Conservation (phyloP, 2,329 filamentous ascomycete genomes). For the Ustulina deusta region DNA sequence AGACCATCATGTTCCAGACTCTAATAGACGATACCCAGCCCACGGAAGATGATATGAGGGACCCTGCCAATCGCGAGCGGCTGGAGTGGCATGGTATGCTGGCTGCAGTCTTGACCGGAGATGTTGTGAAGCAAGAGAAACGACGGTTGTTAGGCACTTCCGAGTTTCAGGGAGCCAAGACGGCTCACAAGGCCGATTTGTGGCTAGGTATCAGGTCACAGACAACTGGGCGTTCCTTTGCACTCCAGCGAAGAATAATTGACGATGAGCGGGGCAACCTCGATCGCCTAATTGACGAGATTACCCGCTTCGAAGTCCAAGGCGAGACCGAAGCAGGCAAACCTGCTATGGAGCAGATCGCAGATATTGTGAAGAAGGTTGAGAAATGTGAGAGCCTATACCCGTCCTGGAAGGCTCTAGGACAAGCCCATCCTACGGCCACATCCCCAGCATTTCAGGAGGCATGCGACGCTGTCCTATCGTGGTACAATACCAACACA, state of each 20-base stretch:
- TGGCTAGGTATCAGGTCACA: conserved; percentile 91
- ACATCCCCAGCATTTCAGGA: conserved; percentile 82
- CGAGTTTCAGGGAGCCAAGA: conserved; percentile 67
- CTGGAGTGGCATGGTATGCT: conserved; percentile 99
- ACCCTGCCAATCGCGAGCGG: conserved; percentile 87
- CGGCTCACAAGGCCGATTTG: conserved; percentile 80
- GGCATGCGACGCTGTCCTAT: conserved; percentile 87
- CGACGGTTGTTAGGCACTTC: conserved; percentile 87
- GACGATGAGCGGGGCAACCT: conserved; percentile 83
- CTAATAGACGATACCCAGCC: conserved; percentile 82
- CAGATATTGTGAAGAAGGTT: conserved; percentile 89
- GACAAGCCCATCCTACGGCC: conserved; percentile 79
- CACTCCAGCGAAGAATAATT: conserved; percentile 86
- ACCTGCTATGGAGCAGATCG: conserved; percentile 86
- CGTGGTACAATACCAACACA: conserved; percentile 97
- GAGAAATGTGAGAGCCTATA: conserved; percentile 89
- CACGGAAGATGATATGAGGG: conserved; percentile 87
- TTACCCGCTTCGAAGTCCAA: conserved; percentile 93
- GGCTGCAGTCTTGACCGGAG: conserved; percentile 92
- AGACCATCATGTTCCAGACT: conserved; percentile 87
- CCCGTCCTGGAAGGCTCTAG: conserved; percentile 81
- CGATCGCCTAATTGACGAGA: conserved; percentile 82
- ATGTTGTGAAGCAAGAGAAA: conserved; percentile 98
- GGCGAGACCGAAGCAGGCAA: conserved; percentile 93
- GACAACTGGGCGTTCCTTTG: conserved; percentile 83